phyloP scores from a whole-genome alignment of 805 yeast genomes.

The Myxozyma geophila region DNA sequence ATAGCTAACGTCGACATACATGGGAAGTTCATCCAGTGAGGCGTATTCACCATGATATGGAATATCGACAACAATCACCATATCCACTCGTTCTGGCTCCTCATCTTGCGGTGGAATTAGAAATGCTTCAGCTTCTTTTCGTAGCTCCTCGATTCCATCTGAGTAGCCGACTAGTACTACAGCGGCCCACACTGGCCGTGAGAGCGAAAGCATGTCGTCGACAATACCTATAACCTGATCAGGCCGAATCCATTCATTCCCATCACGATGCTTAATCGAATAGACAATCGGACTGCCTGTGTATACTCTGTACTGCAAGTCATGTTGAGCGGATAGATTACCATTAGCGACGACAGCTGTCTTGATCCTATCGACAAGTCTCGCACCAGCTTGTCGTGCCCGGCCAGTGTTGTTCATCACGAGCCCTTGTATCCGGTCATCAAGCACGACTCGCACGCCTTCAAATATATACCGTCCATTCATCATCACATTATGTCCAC shows the following conservation, averaged over 20 bases:
- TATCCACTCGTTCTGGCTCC: slow-evolving; percentile 13
- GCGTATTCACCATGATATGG: slow-evolving; percentile 15
- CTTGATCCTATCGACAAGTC: slow-evolving; percentile 13
- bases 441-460: slow-evolving; percentile 13
- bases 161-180: slow-evolving; percentile 14
- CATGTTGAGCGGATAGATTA: slow-evolving; percentile 10
- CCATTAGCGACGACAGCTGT: slow-evolving; percentile 14
- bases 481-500: slow-evolving; percentile 16
- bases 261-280: slow-evolving; percentile 11
- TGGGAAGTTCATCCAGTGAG: slow-evolving; percentile 7
- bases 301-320: slow-evolving; percentile 13
- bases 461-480: slow-evolving; percentile 13
- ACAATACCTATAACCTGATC: slow-evolving; percentile 16
- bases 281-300: slow-evolving; percentile 16
- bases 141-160: not conserved
- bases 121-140: slow-evolving; percentile 5
- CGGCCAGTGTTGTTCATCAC: slow-evolving; percentile 9
- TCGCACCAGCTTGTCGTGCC: slow-evolving; percentile 7
- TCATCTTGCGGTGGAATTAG: slow-evolving; percentile 11
- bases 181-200: slow-evolving; percentile 16
- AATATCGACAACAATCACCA: slow-evolving; percentile 15
- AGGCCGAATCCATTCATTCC: slow-evolving; percentile 11
- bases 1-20: slow-evolving; percentile 14
- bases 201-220: slow-evolving; percentile 15
- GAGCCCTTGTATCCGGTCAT: slow-evolving; percentile 12